Conservation (phyloP, 1,284 basidiomycete genomes). For the Rugosomyces carneus region DNA sequence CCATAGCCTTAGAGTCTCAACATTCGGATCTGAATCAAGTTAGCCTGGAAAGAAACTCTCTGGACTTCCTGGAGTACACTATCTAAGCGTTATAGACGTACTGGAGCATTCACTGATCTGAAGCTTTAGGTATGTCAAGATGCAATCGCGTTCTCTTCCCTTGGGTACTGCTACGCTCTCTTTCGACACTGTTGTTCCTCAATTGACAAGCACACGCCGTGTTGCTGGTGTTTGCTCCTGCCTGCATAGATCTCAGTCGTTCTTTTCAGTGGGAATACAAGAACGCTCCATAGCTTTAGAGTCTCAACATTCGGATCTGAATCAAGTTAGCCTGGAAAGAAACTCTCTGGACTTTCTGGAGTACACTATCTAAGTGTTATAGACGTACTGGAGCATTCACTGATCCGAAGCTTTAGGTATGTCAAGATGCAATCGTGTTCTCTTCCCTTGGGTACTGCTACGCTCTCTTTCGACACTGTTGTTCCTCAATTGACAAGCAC, state of each 20-base stretch:
- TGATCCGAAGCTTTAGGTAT: constrained; percentile 43
- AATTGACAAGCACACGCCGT: constrained; percentile 57
- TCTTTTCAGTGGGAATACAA: constrained; percentile 24
- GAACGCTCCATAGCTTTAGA: constrained; percentile 21
- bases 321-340: constrained; percentile 56
- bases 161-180: constrained; percentile 38
- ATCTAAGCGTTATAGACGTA: background rate
- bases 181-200: constrained; percentile 64
- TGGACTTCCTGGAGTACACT: constrained; percentile 71
- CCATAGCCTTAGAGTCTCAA: constrained; percentile 38
- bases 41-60: constrained; percentile 66
- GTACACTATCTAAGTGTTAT: constrained; percentile 42
- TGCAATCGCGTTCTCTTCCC: constrained; percentile 60
- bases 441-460: constrained; percentile 38
- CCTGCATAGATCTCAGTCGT: background rate
- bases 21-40: constrained; percentile 48
- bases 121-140: constrained; percentile 61
- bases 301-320: constrained; percentile 49
- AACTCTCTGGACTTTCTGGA: constrained; percentile 75
- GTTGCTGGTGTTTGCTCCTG: constrained; percentile 42
- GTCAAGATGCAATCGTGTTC: constrained; percentile 67
- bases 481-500: constrained; percentile 62
- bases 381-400: no score
- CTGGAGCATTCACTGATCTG: no score
- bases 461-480: constrained; percentile 57